These are phyloP conservation scores for Pleurotus cornucopiae DNA, from an alignment of 768 basidiomycete genomes.

Conservation along the genomic window DNA sequence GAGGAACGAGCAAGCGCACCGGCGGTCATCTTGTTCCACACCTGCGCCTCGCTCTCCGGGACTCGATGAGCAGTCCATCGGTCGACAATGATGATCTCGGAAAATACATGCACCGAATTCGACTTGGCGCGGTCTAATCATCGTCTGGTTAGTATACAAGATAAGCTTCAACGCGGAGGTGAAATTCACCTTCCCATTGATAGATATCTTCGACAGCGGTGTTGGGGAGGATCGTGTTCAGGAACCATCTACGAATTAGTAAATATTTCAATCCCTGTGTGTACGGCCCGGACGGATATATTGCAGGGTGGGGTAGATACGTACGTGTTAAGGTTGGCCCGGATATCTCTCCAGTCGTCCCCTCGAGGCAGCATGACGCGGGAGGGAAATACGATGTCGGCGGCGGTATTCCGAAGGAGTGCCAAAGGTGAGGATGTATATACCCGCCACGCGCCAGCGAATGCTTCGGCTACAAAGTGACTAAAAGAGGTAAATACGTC, in stretches of 20 bases:
- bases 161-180: background rate
- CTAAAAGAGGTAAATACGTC: background rate
- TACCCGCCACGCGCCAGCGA: slow-evolving; percentile 6
- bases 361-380: slow-evolving; percentile 2
- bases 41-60: background rate
- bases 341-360: slow-evolving; percentile 2
- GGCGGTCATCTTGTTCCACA: slow-evolving; percentile 8
- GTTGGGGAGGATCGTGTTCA: slow-evolving; percentile 1
- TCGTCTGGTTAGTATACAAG: background rate
- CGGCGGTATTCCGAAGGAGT: background rate
- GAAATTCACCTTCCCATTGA: slow-evolving; percentile 7
- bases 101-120: background rate
- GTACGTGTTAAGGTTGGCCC: background rate
- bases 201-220: slow-evolving; percentile 1
- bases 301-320: background rate
- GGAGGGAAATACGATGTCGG: background rate
- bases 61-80: slow-evolving; percentile 2
- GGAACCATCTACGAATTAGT: slow-evolving; percentile 3
- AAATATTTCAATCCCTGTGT: too few relatives aligned
- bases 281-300: too few relatives aligned
- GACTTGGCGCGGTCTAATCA: slow-evolving; percentile 2
- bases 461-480: slow-evolving; percentile 7
- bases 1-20: background rate
- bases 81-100: slow-evolving; percentile 1
- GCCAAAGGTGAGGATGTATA: background rate